Base-by-base conservation (phyloP, 352 stramenopile species). In the Pythium monospermum region DNA sequence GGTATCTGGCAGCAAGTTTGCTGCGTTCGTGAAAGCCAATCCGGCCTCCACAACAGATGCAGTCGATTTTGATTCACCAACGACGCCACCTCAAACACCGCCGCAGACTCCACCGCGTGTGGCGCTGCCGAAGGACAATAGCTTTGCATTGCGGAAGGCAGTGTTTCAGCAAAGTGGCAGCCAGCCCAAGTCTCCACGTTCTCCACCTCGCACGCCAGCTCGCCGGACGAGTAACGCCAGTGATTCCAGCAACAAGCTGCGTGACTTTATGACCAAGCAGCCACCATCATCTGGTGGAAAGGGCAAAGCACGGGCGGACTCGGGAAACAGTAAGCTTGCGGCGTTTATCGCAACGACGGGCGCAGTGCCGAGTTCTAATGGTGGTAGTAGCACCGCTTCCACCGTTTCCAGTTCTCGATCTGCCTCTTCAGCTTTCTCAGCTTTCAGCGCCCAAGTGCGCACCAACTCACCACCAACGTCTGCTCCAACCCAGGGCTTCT, bases 11-110 rank as follows among this genome's bases (percentile, higher is more conserved):
- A 86, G 85, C 59, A 92, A 92, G 54, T 87, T 92, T 41, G 76
- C 81, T 21, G 76, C 76, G 19, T 92, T 92, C 48, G 85, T 92
- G 75, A 71, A 75, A 39, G 64, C 76, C n/a, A 87, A 87, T 28
- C 78, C 81, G 15, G 72, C 78, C 15, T 39, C 70, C 43, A 42
- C 48, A 44, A 33, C 43, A 53, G 6, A 39, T 32, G n/a, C 40
- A 57, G 37, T 59, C 40, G 15, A 64, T 42, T 16, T 48, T 7
- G n/a, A 33, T 23, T 10, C 27, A 37, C 39, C 66, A 26, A 44
- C 44, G 26, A 32, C 66, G 22, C 30, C 52, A n/a, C n/a, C 32
- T 4, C 49, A 30, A 28, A 38, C 36, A 37, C 38, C 43, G 2
- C 22, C n/a, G 49, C 26, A 4, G 5, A 21, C n/a, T n/a, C n/a